Percentiles rank a stretch among this genome's conserved stretches.
These are phyloP conservation scores for Nyssa sinensis DNA, from an alignment of 148 eudicot genomes.

Conservation along the genomic window DNA sequence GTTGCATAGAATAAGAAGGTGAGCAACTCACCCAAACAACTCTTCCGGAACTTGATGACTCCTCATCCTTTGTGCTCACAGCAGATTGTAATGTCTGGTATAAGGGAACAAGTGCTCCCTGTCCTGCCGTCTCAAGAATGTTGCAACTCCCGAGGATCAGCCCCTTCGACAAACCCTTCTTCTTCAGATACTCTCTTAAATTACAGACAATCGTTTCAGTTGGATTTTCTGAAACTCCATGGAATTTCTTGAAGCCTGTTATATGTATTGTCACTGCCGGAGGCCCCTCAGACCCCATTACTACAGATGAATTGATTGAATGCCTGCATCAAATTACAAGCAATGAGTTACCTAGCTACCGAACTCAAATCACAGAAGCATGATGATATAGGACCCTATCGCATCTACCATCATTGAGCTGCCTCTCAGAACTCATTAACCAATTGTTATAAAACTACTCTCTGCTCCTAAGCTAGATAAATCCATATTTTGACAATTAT, in stretches of 20 bases:
- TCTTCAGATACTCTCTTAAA: constrained; percentile 61
- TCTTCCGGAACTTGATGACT: constrained; percentile 43
- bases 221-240: constrained; percentile 97
- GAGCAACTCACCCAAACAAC: constrained; percentile 76
- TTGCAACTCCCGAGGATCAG: constrained; percentile 81
- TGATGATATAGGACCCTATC: background rate
- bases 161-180: constrained; percentile 73
- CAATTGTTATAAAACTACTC: background rate
- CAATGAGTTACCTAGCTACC: background rate
- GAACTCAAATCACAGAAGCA: background rate
- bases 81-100: constrained; percentile 80
- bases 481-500: background rate
- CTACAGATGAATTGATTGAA: constrained; percentile 22
- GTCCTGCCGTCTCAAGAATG: constrained; percentile 94
- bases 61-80: constrained; percentile 34
- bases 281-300: constrained; percentile 99
- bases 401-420: background rate
- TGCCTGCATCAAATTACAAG: constrained; percentile 37
- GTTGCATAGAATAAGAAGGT: background rate
- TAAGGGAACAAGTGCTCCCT: constrained; percentile 79
- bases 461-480: background rate
- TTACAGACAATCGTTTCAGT: constrained; percentile 79
- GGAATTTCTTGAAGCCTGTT: constrained; percentile 92
- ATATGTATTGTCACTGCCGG: constrained; percentile 71
- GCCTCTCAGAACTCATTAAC: background rate